Evolutionary conservation across 495 filamentous ascomycete species (phyloP), one percentile per base, ranked within the genome.

Genomic region (Podospora conica): DNA sequence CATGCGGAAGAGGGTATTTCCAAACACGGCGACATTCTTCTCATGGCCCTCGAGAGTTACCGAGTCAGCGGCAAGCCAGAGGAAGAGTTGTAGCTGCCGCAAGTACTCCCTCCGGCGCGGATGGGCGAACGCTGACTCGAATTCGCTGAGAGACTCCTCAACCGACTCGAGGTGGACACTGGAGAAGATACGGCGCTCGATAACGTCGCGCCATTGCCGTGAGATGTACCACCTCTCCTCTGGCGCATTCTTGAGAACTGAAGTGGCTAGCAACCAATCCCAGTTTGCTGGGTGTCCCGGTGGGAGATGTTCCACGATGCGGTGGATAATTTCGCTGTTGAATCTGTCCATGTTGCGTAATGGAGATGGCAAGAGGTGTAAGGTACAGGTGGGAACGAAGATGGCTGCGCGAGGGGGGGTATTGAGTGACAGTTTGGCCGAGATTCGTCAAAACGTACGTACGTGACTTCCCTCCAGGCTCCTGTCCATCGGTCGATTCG

Each of bases 281-380:
- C n/a, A 57, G 22, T 24, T 57, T 57, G 55, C 18, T 57, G 55
- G 1, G 55, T 20, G n/a, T 10, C 55, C 22, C n/a, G 55, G 55
- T 57, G 55, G 55, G 55, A 57, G 55, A 57, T 57, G 22, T 57
- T 22, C 22, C n/a, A 57, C 55, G 55, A 57, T 57, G 55, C 55
- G 55, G 55, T 57, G 4, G 55, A 24, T 57, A 15, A 57, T 57
- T 3, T 57, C 55, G 55, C 55, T 21, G 21, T 57, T 57, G n/a
- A 57, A 24, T 24, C 55, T 20, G 55, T 57, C 22, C 55, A 57
- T 57, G 18, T 11, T 57, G 55, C n/a, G 1, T 57, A 11, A 15
- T 57, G 21, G 22, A 57, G 2, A 57, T 57, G 55, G 10, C 18
- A 57, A 57, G 18, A 24, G 55, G 22, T 10, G 55, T 22, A 57